A percentile compares a stretch with the other conserved stretches of the same genome.
Evolutionary conservation across 169 alveolate species (phyloP).

Genomic region (Haemoproteus tartakovskyi): DNA sequence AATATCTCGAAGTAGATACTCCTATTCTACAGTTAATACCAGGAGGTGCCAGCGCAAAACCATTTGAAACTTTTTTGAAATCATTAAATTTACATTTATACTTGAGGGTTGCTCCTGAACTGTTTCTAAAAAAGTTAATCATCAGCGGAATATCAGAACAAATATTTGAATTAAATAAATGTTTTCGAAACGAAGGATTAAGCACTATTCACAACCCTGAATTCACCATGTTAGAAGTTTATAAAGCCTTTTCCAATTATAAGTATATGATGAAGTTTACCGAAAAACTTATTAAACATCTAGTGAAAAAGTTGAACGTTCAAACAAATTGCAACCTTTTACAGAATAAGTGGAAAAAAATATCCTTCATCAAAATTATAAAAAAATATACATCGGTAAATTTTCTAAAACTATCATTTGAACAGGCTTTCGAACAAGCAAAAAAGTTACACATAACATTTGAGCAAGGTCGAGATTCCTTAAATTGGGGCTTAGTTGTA

Average conservation of each 20-base stretch:
- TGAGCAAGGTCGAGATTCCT: constrained; percentile 26
- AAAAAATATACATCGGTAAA: constrained; percentile 15
- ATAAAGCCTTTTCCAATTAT: constrained; percentile 92
- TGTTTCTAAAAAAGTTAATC: constrained; percentile 94
- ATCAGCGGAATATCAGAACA: constrained; percentile 97
- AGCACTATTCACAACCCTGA: constrained; percentile 99
- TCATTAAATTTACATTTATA: constrained; percentile 93
- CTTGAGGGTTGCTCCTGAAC: constrained; percentile 99
- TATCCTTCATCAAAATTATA: constrained; percentile 23
- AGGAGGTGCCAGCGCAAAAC: constrained; percentile 98
- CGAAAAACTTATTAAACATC: constrained; percentile 84
- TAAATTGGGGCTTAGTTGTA: constrained; percentile 68
- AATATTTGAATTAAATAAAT: constrained; percentile 98
- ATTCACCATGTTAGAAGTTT: constrained; percentile 98
- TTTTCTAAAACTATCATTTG: constrained; percentile 28
- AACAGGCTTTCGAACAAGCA: constrained; percentile 58
- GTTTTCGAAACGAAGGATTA: constrained; percentile 99
- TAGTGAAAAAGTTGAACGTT: constrained; percentile 49
- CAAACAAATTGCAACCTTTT: not conserved
- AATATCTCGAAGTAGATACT: constrained; percentile 99
- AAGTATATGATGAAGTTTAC: constrained; percentile 88
- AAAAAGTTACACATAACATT: constrained; percentile 14
- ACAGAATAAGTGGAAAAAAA: constrained; percentile 31
- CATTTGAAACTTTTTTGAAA: constrained; percentile 97
- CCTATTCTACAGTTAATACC: constrained; percentile 97